These are phyloP conservation scores for Saccharomycopsis olivae DNA, from an alignment of 805 yeast species.

Conservation along the genomic window DNA sequence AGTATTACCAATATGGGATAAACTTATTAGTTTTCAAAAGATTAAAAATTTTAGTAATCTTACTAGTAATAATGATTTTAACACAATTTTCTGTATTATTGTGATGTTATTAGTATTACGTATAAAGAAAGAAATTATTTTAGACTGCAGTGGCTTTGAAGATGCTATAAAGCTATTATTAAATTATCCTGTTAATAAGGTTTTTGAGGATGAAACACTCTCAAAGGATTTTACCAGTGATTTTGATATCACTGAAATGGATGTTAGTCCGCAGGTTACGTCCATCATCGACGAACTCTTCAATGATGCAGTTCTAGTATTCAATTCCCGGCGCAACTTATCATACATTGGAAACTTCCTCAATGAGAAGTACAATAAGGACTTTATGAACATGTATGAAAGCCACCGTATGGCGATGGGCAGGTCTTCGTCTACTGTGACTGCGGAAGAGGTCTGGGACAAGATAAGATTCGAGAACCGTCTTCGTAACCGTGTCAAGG, in stretches of 20 bases:
- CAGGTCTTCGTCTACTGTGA: too few relatives aligned
- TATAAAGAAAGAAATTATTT: slow-evolving; percentile 32
- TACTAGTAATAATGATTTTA: slow-evolving; percentile 23
- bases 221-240: slow-evolving; percentile 29
- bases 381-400: slow-evolving; percentile 21
- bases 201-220: slow-evolving; percentile 24
- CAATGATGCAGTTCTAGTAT: slow-evolving; percentile 15
- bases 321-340: slow-evolving; percentile 21
- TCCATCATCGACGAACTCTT: slow-evolving; percentile 3
- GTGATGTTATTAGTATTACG: slow-evolving; percentile 33
- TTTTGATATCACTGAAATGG: not conserved
- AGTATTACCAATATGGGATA: slow-evolving; percentile 33
- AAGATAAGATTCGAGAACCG: slow-evolving; percentile 39
- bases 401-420: too few relatives aligned
- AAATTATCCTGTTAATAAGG: slow-evolving; percentile 32
- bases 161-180: slow-evolving; percentile 35
- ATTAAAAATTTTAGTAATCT: slow-evolving; percentile 25
- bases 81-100: slow-evolving; percentile 30
- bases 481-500: slow-evolving; percentile 31
- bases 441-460: too few relatives aligned
- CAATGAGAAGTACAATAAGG: slow-evolving; percentile 31
- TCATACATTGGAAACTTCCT: slow-evolving; percentile 32
- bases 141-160: slow-evolving; percentile 35
- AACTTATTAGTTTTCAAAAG: slow-evolving; percentile 24
- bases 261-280: not conserved